Evolutionary conservation across 306 rosid genomes (phyloP).

Genomic region (Ceratonia siliqua): DNA sequence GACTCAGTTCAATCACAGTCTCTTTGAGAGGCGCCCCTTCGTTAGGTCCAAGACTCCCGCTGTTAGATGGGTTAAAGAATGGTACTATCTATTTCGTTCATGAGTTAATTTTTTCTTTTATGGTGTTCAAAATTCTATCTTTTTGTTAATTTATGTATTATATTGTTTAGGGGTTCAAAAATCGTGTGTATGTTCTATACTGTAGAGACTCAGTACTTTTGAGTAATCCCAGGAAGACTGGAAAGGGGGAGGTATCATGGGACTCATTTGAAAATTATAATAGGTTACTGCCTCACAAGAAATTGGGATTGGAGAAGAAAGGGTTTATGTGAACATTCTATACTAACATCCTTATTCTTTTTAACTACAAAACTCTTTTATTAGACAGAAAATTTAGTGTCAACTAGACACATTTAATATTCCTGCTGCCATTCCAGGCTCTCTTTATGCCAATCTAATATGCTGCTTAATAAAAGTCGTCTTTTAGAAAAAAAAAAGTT

Average conservation of each 20-base stretch:
- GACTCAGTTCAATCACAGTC: slow-evolving; percentile 51
- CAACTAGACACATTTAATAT: neutral
- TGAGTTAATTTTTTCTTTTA: neutral
- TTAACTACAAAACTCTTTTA: neutral
- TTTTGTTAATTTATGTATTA: neutral
- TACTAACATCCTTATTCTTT: neutral
- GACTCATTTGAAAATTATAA: neutral
- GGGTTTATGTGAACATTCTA: neutral
- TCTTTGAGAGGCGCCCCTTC: slow-evolving; percentile 53
- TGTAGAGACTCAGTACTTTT: neutral
- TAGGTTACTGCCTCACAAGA: neutral
- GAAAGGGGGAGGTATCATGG: neutral
- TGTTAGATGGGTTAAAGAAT: slow-evolving; percentile 60
- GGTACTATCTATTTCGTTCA: slow-evolving; percentile 23
- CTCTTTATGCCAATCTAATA: no score
- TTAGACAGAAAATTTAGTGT: neutral
- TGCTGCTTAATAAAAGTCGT: no score
- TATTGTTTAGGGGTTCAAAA: neutral
- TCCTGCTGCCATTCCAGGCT: no score
- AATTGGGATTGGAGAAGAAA: neutral
- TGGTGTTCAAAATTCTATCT: neutral
- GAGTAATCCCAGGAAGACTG: no score
- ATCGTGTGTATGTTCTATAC: neutral
- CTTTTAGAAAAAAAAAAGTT: no score
- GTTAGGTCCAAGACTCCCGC: slow-evolving; percentile 54